These are phyloP conservation scores for Trichophaea hybrida DNA, from an alignment of 2,329 filamentous ascomycete species.

Conservation along the genomic window DNA sequence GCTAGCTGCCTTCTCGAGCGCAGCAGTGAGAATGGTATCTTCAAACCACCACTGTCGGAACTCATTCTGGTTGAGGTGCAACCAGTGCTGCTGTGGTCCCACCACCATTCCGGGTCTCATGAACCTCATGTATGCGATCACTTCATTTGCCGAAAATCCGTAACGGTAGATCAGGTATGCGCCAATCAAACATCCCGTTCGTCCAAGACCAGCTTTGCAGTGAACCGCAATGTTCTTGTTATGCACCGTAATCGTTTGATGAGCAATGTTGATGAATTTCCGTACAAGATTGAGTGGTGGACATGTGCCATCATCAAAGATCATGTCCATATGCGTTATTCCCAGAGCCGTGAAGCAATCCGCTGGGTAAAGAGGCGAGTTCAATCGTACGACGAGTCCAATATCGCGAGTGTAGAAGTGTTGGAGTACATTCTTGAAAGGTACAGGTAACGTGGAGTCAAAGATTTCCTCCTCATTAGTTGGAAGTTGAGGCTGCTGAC, in stretches of 20 bases:
- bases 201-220: conserved; percentile 92
- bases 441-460: conserved; percentile 53
- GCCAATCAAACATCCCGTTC: conserved; percentile 90
- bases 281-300: conserved; percentile 77
- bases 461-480: conserved; percentile 29
- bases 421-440: conserved; percentile 89
- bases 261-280: conserved; percentile 86
- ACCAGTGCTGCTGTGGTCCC: conserved; percentile 95
- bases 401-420: conserved; percentile 83
- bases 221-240: conserved; percentile 93
- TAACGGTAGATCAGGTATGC: conserved; percentile 96
- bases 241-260: conserved; percentile 81
- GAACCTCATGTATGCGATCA: conserved; percentile 97
- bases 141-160: conserved; percentile 91
- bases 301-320: conserved; percentile 96
- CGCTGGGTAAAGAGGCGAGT: conserved; percentile 88
- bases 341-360: conserved; percentile 94
- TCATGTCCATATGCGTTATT: conserved; percentile 96
- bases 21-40: conserved; percentile 33
- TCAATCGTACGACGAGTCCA: conserved; percentile 84
- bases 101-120: conserved; percentile 99
- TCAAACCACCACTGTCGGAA: conserved; percentile 98
- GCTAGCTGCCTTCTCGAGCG: conserved; percentile 40
- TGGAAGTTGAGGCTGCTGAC: conserved; percentile 29
- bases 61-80: conserved; percentile 87